These are phyloP conservation scores for Castanea crenata DNA, from an alignment of 306 rosid species.

Conservation along the genomic window DNA sequence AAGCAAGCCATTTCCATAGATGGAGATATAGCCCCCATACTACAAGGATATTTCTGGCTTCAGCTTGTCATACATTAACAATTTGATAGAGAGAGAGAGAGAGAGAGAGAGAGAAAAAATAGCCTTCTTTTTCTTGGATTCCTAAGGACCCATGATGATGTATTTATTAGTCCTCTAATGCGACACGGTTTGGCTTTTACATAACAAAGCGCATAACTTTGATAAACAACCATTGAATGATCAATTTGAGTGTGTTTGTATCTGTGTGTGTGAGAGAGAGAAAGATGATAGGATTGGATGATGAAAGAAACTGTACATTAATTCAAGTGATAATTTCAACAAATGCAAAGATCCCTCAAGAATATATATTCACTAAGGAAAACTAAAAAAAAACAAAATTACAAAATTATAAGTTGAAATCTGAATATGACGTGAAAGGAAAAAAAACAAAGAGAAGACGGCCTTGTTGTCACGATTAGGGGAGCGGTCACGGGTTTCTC, in stretches of 20 bases:
- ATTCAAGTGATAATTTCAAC: constrained; percentile 3
- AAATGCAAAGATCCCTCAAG: constrained; percentile 21
- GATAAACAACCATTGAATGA: background rate
- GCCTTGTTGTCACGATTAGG: constrained; percentile 37
- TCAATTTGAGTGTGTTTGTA: background rate
- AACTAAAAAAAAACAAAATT: background rate
- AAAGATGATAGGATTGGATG: background rate
- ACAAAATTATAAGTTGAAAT: background rate
- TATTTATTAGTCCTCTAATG: constrained; percentile 40
- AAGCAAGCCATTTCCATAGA: constrained; percentile 2
- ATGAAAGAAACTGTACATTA: background rate
- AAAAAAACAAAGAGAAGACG: constrained; percentile 4
- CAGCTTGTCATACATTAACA: background rate
- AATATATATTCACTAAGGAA: background rate
- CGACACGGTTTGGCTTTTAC: constrained; percentile 67
- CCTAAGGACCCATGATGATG: constrained; percentile 23
- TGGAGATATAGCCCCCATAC: background rate
- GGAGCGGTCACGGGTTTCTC: constrained; percentile 79
- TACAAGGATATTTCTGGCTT: background rate
- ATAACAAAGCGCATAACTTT: constrained; percentile 19
- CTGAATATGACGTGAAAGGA: constrained; percentile 19
- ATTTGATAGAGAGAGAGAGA: background rate
- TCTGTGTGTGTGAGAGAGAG: background rate
- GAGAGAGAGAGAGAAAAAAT: too few species aligned
- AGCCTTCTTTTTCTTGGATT: constrained; percentile 18